Base-by-base conservation (phyloP, 1,284 basidiomycete species). In the Fomitiporia mediterranea region DNA sequence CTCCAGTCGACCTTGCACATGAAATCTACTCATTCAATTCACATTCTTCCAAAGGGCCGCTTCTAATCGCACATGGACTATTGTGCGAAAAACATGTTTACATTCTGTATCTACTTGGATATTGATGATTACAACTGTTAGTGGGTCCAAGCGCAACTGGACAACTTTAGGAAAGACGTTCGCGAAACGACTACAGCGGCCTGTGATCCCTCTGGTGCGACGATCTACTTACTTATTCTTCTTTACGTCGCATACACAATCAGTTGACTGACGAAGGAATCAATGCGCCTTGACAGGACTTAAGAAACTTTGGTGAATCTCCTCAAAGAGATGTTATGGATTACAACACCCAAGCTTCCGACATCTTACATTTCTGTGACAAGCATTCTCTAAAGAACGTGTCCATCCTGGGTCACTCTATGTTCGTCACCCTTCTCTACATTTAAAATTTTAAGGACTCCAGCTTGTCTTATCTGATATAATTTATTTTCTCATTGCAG, bases 81-180 rank as follows among this genome's bases (percentile, higher is more conserved):
- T 82, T 86, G 84, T 84, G 61, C 59, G 83, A 72, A n/a, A n/a
- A n/a, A n/a, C n/a, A n/a, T n/a, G n/a, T n/a, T n/a, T n/a, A n/a
- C n/a, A n/a, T n/a, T n/a, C n/a, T n/a, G n/a, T n/a, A n/a, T n/a
- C n/a, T n/a, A n/a, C n/a, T n/a, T n/a, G n/a, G n/a, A n/a, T n/a
- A n/a, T n/a, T n/a, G 23, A 35, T 21, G 34, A 46, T 59, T 50
- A 30, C 40, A 49, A 43, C 43, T 27, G 35, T 8, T 56, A 89
- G 87, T 62, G 90, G 91, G 0, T 88, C 83, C 53, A 91, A 91
- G 66, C 78, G 90, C 53, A 93, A 92, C 65, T 93, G 88, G 84
- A 75, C 79, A 3, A 84, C 85, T 0, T 69, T 92, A 15, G 79
- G 83, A 1, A 86, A 85, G 60, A 78, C 80, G 2, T 84, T 91